Percentiles rank a stretch among this genome's conserved stretches.
Evolutionary conservation across 352 stramenopile species (phyloP).

Genomic region (Phytophthora ramorum): DNA sequence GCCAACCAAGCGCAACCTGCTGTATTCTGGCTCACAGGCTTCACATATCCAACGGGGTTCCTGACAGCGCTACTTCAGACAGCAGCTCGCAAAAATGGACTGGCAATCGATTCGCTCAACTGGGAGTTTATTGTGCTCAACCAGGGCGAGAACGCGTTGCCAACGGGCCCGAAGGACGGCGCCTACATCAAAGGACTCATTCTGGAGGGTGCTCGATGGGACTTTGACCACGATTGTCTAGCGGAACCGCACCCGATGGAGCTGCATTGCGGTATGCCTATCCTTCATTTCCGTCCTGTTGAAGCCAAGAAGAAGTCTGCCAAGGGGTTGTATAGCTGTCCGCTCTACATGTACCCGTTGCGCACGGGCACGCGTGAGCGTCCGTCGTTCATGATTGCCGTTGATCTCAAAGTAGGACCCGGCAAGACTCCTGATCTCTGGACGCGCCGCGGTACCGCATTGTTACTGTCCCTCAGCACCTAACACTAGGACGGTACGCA

Average conservation of each 20-base stretch:
- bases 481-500: slow-evolving; percentile 32
- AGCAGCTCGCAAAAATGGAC: slow-evolving; percentile 93
- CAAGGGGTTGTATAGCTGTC: slow-evolving; percentile 94
- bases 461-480: slow-evolving; percentile 92
- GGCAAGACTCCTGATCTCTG: slow-evolving; percentile 92
- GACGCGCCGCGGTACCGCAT: slow-evolving; percentile 92
- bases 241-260: slow-evolving; percentile 93
- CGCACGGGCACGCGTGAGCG: slow-evolving; percentile 94
- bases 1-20: slow-evolving; percentile 81
- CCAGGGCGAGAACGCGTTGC: slow-evolving; percentile 86
- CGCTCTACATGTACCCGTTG: slow-evolving; percentile 97
- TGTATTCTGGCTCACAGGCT: slow-evolving; percentile 96
- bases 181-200: slow-evolving; percentile 94
- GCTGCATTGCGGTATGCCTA: slow-evolving; percentile 91
- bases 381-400: slow-evolving; percentile 94
- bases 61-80: slow-evolving; percentile 96
- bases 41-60: slow-evolving; percentile 97
- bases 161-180: slow-evolving; percentile 86
- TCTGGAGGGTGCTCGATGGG: slow-evolving; percentile 93
- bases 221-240: slow-evolving; percentile 92
- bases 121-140: slow-evolving; percentile 96
- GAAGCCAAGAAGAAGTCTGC: slow-evolving; percentile 94
- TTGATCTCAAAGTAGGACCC: slow-evolving; percentile 92
- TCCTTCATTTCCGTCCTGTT: slow-evolving; percentile 96
- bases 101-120: slow-evolving; percentile 95